These are phyloP conservation scores for Rhipidocladum racemiflorum DNA, from an alignment of 176 grass and related monocot genomes.

Conservation along the genomic window DNA sequence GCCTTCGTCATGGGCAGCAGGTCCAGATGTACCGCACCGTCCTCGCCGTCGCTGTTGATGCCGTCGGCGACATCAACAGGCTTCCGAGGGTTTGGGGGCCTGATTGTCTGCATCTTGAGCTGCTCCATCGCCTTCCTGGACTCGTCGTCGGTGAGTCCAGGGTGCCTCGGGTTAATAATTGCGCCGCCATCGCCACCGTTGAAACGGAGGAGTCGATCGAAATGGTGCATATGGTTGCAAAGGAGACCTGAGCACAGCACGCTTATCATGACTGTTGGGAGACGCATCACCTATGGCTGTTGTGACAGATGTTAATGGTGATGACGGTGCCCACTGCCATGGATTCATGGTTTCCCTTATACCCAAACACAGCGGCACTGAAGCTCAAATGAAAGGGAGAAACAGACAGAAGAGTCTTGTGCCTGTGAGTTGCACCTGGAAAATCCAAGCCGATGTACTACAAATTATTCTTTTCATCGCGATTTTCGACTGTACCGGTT, in stretches of 20 bases:
- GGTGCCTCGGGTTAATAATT: neutral
- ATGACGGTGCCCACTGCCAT: neutral
- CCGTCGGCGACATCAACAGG: neutral
- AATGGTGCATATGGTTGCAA: neutral
- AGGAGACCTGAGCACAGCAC: neutral
- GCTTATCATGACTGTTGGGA: neutral
- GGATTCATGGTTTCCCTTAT: neutral
- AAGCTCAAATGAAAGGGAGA: neutral
- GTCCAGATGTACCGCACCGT: conserved; percentile 20
- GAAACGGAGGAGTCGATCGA: neutral
- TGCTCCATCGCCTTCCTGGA: conserved; percentile 23
- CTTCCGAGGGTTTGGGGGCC: neutral
- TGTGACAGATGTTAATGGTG: neutral
- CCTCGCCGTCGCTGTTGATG: neutral
- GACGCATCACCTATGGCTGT: neutral
- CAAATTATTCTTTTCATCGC: too few species aligned
- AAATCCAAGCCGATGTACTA: too few species aligned
- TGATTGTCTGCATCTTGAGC: conserved; percentile 26
- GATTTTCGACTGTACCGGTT: too few species aligned
- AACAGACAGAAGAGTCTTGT: neutral
- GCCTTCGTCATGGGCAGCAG: conserved; percentile 46
- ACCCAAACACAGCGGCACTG: neutral
- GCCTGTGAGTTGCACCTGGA: neutral
- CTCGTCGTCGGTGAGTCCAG: neutral
- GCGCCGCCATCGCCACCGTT: neutral